Base-by-base conservation (phyloP, 2,329 filamentous ascomycete genomes). In the Fusarium coffeatum region DNA sequence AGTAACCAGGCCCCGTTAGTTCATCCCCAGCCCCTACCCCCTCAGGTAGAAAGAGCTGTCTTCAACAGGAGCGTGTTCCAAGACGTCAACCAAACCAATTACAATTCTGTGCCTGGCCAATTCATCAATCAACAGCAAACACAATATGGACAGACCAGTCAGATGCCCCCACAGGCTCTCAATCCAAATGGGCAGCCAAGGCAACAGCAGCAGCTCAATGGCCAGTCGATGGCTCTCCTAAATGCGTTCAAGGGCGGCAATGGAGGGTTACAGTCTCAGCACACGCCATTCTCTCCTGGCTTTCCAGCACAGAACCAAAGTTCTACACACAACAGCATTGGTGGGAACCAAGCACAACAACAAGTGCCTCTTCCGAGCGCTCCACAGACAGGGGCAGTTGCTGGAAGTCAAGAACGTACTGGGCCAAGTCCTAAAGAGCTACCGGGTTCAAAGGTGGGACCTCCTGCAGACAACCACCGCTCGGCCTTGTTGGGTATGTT, bases 401-500 rank as follows among this genome's bases (percentile, higher is more conserved):
- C 45, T 16, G 42, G 43, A 32, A 48, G 56, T 15, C 51, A 69
- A 28, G 60, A 61, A 6, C 66, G 73, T 43, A 51, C 68, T 20
- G 72, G 67, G n/a, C 61, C 73, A 34, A 76, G 71, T 30, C 72
- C 78, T 1, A 77, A 74, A 43, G 76, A 76, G 56, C 55, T 76
- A n/a, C 69, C 69, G 40, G 77, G 74, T 20, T 73, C 75, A 9
- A 73, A 68, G 46, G 71, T 77, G 23, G 66, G 66, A 25, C 62
- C 68, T 2, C 64, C 67, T 7, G 64, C 60, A 8, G 74, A 76
- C 28, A 70, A 76, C 47, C 86, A 88, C 66, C 83, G 85, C 23
- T 83, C 81, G 20, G 80, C 83, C 10, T 77, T 88, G 22, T 78
- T 88, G 16, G 83, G 81, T 23, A 86, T 88, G 80, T 88, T 89